A percentile compares a stretch with the other conserved stretches of the same genome.
phyloP scores from a whole-genome alignment of 495 filamentous ascomycete genomes.

The Podospora conica region DNA sequence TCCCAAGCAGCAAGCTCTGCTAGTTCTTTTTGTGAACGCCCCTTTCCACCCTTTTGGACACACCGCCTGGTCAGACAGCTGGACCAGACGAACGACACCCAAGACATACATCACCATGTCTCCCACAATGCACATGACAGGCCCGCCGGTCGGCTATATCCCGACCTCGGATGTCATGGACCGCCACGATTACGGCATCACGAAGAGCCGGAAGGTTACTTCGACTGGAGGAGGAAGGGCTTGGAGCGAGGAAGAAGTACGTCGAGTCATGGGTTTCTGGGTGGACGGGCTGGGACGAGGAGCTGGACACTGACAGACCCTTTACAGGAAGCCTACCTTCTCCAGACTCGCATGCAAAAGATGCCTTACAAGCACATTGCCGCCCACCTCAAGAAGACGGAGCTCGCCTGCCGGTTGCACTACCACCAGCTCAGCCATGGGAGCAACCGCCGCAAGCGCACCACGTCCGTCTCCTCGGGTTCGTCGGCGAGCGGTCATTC shows the following conservation, averaged over 20 bases:
- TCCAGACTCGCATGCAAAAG: constrained; percentile 76
- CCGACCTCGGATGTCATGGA: constrained; percentile 44
- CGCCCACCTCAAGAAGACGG: constrained; percentile 75
- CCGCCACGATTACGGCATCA: constrained; percentile 49
- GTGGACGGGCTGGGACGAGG: neutral
- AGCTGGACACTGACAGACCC: constrained; percentile 10
- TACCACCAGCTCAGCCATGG: constrained; percentile 80
- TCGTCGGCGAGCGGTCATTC: constrained; percentile 44
- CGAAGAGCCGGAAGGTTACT: constrained; percentile 56
- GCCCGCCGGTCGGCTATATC: constrained; percentile 34
- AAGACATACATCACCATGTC: constrained; percentile 34
- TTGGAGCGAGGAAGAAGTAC: constrained; percentile 74
- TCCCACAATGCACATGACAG: constrained; percentile 43
- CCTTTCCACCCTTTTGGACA: constrained; percentile 20
- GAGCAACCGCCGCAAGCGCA: constrained; percentile 65
- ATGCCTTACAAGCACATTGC: constrained; percentile 89
- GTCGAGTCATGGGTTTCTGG: constrained; percentile 10
- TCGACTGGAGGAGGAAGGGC: constrained; percentile 67
- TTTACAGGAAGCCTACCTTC: constrained; percentile 69
- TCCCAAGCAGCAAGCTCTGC: constrained; percentile 31
- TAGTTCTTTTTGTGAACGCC: constrained; percentile 25
- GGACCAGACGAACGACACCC: constrained; percentile 12
- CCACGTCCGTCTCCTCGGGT: constrained; percentile 55
- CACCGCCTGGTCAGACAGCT: constrained; percentile 26
- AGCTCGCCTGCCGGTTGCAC: constrained; percentile 76